Base-by-base conservation (phyloP, 345 rosid genomes). In the Pistacia atlantica region DNA sequence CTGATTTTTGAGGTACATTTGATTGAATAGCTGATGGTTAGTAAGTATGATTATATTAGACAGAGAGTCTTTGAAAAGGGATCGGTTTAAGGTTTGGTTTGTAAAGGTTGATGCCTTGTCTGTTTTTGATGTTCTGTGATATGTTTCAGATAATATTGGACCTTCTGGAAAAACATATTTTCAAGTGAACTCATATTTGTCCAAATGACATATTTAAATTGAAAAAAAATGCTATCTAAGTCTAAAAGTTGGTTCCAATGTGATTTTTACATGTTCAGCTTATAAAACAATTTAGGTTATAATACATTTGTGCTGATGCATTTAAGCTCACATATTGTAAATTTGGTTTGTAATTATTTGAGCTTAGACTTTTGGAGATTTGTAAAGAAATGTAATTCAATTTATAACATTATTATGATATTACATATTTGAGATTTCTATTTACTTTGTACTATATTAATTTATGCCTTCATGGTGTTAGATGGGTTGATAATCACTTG, bases 401-500 rank as follows among this genome's bases (percentile, higher is more conserved):
- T 42, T 42, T 42, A 42, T 42, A 42, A 1, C 6, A 7, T 42
- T 42, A 42, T 42, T 42, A 8, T 6, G 46, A 7, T 42, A 42
- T 5, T 42, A 42, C 46, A 42, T 5, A 5, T 42, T 8, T 5
- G 6, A 8, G 46, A 42, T 42, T 42, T 42, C 46, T 42, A 8
- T 42, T 42, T 42, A 42, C 60, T 52, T 17, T 31, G 16, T 69
- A 60, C 31, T 56, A 8, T 70, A 33, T 28, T 28, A 35, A 11
- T 54, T 70, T 17, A 37, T 70, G 49, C 31, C 73, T 10, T 70
- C 51, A 37, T 70, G 31, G 58, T 82, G 75, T 72, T 72, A 92
- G 99, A 86, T 95, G 97, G 99, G 99, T 93, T 6, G 96, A 95
- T 81, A 85, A 87, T 82, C 97, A 92, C 82, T 85, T 95, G 84